Base-by-base conservation (phyloP, 1,284 basidiomycete species). In the Vanrija pseudolonga region DNA sequence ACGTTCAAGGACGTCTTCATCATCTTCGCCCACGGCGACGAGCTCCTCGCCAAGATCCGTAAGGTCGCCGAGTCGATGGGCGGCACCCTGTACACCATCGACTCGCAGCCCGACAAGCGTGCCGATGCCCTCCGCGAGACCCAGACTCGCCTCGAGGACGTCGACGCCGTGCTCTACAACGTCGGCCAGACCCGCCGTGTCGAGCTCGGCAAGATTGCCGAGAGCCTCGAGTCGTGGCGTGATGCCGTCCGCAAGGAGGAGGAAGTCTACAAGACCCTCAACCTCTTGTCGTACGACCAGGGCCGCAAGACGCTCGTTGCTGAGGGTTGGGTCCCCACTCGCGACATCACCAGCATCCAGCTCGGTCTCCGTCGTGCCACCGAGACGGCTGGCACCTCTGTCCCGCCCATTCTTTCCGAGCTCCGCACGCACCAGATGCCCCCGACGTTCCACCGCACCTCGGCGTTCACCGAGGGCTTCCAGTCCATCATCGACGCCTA, bases 41-140 rank as follows among this genome's bases (percentile, higher is more conserved):
- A 89, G 41, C 82, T 98, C 19, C 85, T 98, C 26, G 84, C 89
- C 65, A 99, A 98, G 83, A 98, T 99, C 71, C 90, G 95, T 72
- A 98, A 95, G 77, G 91, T 99, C 59, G 89, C 93, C 44, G 96
- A 98, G 78, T 94, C 90, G 28, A 97, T 98, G 90, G 94, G 96
- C 45, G 96, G 89, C 2, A 96, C 92, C 0, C 81, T 98, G 53
- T 98, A 95, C 78, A 91, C 93, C 36, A 95, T 99, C 72, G 95
- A 98, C 73, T 82, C 92, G 43, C 93, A 95, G 64, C 85, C 89
- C 3, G 90, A 93, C 77, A 94, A 90, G 76, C 90, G 96, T 47
- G 82, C 87, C 23, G 90, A 94, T 53, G 87, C 92, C 18, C 83
- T 98, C 53, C 86, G 87, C 45, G 92, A 97, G 68, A 92, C 98